phyloP scores from a whole-genome alignment of 1,284 basidiomycete genomes.

The Earliella scabrosa region DNA sequence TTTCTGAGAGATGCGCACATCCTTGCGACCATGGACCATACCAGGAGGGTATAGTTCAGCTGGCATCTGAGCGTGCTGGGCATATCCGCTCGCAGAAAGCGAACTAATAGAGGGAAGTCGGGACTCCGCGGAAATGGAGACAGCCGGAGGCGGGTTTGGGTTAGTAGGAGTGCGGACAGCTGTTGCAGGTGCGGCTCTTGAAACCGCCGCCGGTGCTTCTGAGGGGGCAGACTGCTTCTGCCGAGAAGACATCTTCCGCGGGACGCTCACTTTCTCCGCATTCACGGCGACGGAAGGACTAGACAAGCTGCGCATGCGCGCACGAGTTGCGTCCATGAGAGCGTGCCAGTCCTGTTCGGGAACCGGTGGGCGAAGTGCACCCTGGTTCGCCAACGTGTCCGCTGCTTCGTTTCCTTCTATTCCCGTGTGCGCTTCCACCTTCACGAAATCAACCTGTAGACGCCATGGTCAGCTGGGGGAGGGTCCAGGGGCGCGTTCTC shows the following conservation, averaged over 20 bases:
- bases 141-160: too few species aligned
- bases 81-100: too few species aligned
- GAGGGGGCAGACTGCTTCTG: background rate
- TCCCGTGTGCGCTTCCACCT: slow-evolving; percentile 76
- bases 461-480: background rate
- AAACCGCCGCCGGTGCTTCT: background rate
- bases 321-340: slow-evolving; percentile 9
- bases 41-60: background rate
- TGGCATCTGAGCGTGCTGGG: background rate
- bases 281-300: background rate
- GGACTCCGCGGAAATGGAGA: too few species aligned
- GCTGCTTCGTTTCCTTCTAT: slow-evolving; percentile 80
- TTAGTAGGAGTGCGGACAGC: too few species aligned
- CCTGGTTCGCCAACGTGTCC: slow-evolving; percentile 67
- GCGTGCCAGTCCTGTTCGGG: slow-evolving; percentile 62
- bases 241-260: background rate
- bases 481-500: background rate
- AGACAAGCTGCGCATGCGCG: slow-evolving; percentile 2
- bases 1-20: background rate
- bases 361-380: slow-evolving; percentile 43
- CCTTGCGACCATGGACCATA: background rate
- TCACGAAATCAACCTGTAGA: slow-evolving; percentile 50
- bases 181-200: background rate
- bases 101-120: too few species aligned
- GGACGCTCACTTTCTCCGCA: background rate